Conservation (phyloP, 306 rosid species). For the Hylodesmum podocarpum region DNA sequence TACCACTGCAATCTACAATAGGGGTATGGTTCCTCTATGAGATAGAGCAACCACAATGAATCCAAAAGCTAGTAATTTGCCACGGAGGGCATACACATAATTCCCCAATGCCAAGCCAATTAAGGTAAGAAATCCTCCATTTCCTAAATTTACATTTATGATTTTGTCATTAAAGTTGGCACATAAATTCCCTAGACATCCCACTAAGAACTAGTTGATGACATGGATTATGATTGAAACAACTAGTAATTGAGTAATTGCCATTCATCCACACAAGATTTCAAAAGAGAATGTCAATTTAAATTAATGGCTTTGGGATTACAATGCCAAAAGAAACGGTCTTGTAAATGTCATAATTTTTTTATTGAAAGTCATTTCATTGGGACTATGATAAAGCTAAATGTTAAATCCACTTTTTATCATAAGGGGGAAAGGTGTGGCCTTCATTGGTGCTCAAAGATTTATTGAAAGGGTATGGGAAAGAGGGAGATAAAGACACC, state of each 20-base stretch:
- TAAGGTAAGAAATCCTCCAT: slow-evolving; percentile 36
- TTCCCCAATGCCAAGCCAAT: slow-evolving; percentile 31
- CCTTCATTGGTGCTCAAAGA: slow-evolving; percentile 53
- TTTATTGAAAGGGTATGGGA: slow-evolving; percentile 44
- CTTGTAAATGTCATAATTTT: slow-evolving; percentile 23
- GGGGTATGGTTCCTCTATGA: slow-evolving; percentile 10
- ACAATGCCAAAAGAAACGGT: slow-evolving; percentile 20
- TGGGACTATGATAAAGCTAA: slow-evolving; percentile 25
- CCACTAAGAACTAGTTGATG: slow-evolving; percentile 31
- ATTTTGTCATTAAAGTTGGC: slow-evolving; percentile 27
- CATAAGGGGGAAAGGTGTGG: slow-evolving; percentile 33
- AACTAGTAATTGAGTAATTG: slow-evolving; percentile 1
- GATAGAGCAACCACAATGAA: slow-evolving; percentile 20
- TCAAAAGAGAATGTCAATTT: slow-evolving; percentile 32
- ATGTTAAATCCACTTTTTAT: slow-evolving; percentile 35
- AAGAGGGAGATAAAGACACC: slow-evolving; percentile 52
- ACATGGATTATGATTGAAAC: slow-evolving; percentile 33
- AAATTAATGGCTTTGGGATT: slow-evolving; percentile 24
- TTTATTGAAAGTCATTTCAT: slow-evolving; percentile 40
- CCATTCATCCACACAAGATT: slow-evolving; percentile 14
- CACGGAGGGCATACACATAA: slow-evolving; percentile 9
- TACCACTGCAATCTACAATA: slow-evolving; percentile 26
- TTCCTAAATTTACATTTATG: slow-evolving; percentile 45
- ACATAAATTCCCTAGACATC: slow-evolving; percentile 51
- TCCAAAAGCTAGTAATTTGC: not conserved